Base-by-base conservation (phyloP, 192 early-diverging fungal genomes). In the Coemansia erecta region DNA sequence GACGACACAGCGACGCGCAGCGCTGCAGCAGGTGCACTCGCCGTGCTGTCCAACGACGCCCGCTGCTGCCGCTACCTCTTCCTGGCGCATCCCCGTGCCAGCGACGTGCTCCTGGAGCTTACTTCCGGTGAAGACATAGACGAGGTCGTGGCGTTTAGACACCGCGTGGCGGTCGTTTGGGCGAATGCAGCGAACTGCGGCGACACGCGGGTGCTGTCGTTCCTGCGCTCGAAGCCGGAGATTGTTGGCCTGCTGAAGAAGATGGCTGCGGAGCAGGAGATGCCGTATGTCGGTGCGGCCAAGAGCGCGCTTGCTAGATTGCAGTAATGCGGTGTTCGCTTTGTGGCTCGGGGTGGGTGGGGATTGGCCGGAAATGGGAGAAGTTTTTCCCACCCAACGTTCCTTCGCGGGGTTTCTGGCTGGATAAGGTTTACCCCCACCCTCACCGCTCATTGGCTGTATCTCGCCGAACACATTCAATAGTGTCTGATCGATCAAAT, bases 1-100 rank as follows among this genome's bases (percentile, higher is more conserved):
- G 94, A 95, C 10, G 94, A 98, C 58, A 80, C 85, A 41, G 84
- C 78, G 22, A 96, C 94, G 7, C 68, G 88, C 19, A 80, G 92
- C 18, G 95, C 95, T 0, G 92, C 94, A 1, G 82, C 86, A 12
- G 95, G 95, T 10, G 85, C 89, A 3, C 58, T 98, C 44, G 95
- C 94, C 1, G 89, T 98, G 18, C 72, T 98, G 39, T 84, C 85
- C 3, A 73, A 62, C 41, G 70, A 78, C 47, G 40, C 58, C 5
- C 57, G 70, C 5, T 72, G 66, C 50, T 68, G 62, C 64, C 73
- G 73, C 35, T 81, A 68, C 18, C 33, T 70, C 47, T 63, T 63
- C 40, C 41, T 79, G 22, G 60, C 55, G 1, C 80, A 70, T 45
- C 74, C 66, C 31, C 64, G 71, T 8, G 73, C 68, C 15, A 19